Evolutionary conservation across 176 grass and related monocot species (phyloP).

Genomic region (Tillandsia leiboldiana): DNA sequence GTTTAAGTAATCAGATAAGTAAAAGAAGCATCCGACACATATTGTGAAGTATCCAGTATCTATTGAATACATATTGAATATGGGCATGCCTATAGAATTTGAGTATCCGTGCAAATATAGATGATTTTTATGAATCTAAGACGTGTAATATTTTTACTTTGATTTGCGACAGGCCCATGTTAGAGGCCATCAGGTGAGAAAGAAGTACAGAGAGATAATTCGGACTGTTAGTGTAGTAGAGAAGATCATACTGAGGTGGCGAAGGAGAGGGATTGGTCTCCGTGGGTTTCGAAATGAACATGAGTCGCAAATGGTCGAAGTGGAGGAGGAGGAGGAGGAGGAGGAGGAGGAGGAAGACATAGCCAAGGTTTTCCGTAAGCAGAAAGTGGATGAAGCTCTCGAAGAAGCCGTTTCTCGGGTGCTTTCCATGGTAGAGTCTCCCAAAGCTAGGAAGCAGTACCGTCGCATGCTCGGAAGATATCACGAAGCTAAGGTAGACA

Average conservation of each 20-base stretch:
- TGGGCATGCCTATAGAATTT: no score
- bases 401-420: constrained; percentile 80
- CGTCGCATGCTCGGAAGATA: constrained; percentile 84
- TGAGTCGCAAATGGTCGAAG: constrained; percentile 39
- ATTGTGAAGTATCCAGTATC: no score
- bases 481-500: constrained; percentile 55
- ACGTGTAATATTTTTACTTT: not conserved
- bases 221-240: constrained; percentile 86
- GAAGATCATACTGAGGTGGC: constrained; percentile 93
- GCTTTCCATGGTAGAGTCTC: constrained; percentile 70
- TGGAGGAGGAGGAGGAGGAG: constrained; percentile 32
- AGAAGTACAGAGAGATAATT: constrained; percentile 63
- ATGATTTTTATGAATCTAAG: no score
- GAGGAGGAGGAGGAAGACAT: constrained; percentile 50
- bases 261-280: constrained; percentile 68
- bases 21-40: no score
- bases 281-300: constrained; percentile 71
- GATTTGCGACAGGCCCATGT: constrained; percentile 58
- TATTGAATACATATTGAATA: no score
- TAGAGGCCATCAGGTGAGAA: constrained; percentile 95
- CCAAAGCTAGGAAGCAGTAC: constrained; percentile 85
- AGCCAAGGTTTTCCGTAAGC: constrained; percentile 59
- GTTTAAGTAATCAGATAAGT: no score
- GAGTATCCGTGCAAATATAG: no score
- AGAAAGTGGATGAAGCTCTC: constrained; percentile 82